Conservation (phyloP, 2,329 filamentous ascomycete species). For the Cryphonectria carpinicola region DNA sequence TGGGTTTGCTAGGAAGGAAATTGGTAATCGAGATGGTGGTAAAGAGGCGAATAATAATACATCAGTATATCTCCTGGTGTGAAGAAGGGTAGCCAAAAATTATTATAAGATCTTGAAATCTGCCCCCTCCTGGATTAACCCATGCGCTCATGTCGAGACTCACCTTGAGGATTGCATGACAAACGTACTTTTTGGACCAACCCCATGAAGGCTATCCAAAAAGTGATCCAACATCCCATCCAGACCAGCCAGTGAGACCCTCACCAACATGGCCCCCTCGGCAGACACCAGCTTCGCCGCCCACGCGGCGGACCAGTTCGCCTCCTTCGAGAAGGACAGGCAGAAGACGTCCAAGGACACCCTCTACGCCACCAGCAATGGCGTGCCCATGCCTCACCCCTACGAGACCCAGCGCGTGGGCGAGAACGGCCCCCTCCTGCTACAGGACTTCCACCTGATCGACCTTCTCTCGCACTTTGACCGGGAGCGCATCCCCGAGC, state of each 20-base stretch:
- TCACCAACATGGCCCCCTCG: constrained; percentile 29
- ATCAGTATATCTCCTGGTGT: neutral
- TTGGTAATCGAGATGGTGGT: neutral
- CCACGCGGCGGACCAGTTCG: constrained; percentile 43
- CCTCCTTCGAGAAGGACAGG: constrained; percentile 46
- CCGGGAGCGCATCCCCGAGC: constrained; percentile 64
- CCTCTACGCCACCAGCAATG: constrained; percentile 61
- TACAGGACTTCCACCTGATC: constrained; percentile 65
- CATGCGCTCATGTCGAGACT: too few relatives aligned
- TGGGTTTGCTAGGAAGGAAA: neutral
- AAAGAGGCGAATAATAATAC: neutral
- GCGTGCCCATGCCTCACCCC: constrained; percentile 59
- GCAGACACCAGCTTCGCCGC: constrained; percentile 43
- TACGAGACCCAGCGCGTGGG: constrained; percentile 61
- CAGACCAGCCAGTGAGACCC: constrained; percentile 16
- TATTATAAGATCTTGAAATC: neutral
- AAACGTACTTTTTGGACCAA: too few relatives aligned
- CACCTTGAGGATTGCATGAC: neutral
- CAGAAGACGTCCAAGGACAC: constrained; percentile 43
- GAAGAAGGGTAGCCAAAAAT: neutral
- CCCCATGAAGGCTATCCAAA: constrained; percentile 13
- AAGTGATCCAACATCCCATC: constrained; percentile 11
- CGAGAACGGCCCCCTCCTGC: constrained; percentile 60
- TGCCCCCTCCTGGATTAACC: too few relatives aligned
- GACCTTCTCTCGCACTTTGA: constrained; percentile 65